Evolutionary conservation across 2,329 filamentous ascomycete genomes (phyloP).

Genomic region (Aspergillus brunneoviolaceus): DNA sequence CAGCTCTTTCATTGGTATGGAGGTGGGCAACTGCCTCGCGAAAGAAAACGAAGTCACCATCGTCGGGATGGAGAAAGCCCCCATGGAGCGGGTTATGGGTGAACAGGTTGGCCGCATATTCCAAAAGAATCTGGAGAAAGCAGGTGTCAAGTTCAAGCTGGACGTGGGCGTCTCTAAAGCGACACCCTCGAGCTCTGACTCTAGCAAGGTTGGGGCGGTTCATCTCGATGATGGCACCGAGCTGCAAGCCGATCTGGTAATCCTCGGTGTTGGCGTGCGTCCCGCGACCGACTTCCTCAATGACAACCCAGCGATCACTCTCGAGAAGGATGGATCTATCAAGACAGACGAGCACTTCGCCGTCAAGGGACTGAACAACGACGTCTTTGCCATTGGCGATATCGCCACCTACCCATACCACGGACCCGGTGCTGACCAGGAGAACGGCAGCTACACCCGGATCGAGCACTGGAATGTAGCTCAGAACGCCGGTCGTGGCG

Average conservation of each 20-base stretch:
- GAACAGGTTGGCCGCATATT: slow-evolving; percentile 77
- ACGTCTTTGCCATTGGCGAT: slow-evolving; percentile 91
- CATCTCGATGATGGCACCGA: slow-evolving; percentile 81
- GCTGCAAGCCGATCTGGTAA: slow-evolving; percentile 83
- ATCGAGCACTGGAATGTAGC: slow-evolving; percentile 99
- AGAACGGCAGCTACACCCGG: slow-evolving; percentile 63
- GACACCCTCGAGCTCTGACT: slow-evolving; percentile 64
- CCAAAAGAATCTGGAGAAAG: slow-evolving; percentile 75
- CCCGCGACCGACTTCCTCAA: slow-evolving; percentile 82
- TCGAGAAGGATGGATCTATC: slow-evolving; percentile 84
- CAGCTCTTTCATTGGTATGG: slow-evolving; percentile 97
- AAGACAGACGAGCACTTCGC: slow-evolving; percentile 76
- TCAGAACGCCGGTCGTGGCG: slow-evolving; percentile 82
- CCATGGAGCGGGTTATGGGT: slow-evolving; percentile 84
- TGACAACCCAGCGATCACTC: slow-evolving; percentile 65
- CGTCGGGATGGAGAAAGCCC: slow-evolving; percentile 82
- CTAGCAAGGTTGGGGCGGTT: slow-evolving; percentile 74
- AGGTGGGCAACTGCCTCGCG: slow-evolving; percentile 79
- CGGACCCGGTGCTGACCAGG: slow-evolving; percentile 73
- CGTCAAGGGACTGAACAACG: slow-evolving; percentile 67
- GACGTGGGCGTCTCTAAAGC: slow-evolving; percentile 80
- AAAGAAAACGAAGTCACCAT: slow-evolving; percentile 82
- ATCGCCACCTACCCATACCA: slow-evolving; percentile 94
- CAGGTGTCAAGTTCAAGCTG: slow-evolving; percentile 86
- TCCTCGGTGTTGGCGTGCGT: slow-evolving; percentile 84